Base-by-base conservation (phyloP, 495 filamentous ascomycete species). In the Bathelium albidoporum region DNA sequence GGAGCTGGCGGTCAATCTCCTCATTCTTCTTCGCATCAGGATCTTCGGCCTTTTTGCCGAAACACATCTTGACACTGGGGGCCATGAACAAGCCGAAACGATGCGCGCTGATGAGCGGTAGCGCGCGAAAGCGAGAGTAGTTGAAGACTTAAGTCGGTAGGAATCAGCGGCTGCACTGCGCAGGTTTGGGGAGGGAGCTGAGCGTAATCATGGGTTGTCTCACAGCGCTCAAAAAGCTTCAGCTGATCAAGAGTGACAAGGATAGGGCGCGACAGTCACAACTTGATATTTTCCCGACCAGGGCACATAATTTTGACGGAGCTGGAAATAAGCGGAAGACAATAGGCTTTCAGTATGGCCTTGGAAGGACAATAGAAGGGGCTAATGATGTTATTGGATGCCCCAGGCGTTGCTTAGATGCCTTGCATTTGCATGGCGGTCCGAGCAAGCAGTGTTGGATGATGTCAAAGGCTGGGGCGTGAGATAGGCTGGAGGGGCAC, bases 1-100 rank as follows among this genome's bases (percentile, higher is more conserved):
- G 69, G 59, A 78, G 65, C 69, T 78, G 76, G 66, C 76, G 76
- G 66, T 78, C 76, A 49, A 78, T 78, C 69, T 76, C 76, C 66
- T 74, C 69, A 64, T 75, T 78, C 64, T 74, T 71, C 72, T 89
- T 66, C 49, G 60, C 65, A 10, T 70, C 68, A 32, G 68, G 68
- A 45, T 70, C 65, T 59, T 70, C 68, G 24, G 45, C 43, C 18
- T 63, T 63, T n/a, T 62, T 66, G 29, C 68, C 68, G 60, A 70
- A 70, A 58, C 68, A 70, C 68, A 70, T 70, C 65, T 67, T 70
- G n/a, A 55, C 49, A 28, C 49, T 24, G 5, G 49, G 49, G n/a
- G 49, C 49, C 49, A 55, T 55, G 5, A 55, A 55, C 49, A 29
- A 16, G 24, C 11, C 16, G 24, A 12, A 20, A 49, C 5, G n/a